Evolutionary conservation across 2,329 filamentous ascomycete species (phyloP), one percentile per base, ranked within the genome.

Genomic region (Xylariaceae sp.): DNA sequence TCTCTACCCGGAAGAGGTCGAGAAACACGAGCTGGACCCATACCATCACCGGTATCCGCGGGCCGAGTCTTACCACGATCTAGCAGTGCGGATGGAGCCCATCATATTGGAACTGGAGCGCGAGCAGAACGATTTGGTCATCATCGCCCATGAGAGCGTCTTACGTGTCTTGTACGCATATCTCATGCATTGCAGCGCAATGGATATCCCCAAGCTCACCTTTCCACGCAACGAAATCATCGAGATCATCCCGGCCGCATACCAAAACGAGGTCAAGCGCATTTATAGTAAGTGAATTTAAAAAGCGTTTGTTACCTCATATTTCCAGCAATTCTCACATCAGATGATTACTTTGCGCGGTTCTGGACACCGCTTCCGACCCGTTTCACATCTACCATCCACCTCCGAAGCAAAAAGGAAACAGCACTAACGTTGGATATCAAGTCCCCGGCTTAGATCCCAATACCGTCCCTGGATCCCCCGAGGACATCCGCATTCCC

Each of bases 151-250:
- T 70, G 94, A 99, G 71, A 95, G 90, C 48, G 94, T 99, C n/a
- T 80, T 99, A 44, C 88, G 94, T 41, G 94, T 99, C 21, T 80
- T 99, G 3, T 99, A 99, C 68, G 92, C 92, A 21, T 99, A 99
- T 71, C 79, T 99, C 37, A 99, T 99, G 94, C 94, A 95, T 63
- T 97, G 94, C 74, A 94, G 92, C 68, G 92, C 95, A 8, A 88
- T 87, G 71, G 91, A 95, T 67, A 99, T 99, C 58, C 94, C 94
- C 3, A 87, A 86, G 63, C 82, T 99, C 57, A 88, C 90, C 61
- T 99, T 99, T 66, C 94, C 94, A 3, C 88, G 94, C 41, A 87
- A 99, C 68, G 91, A 99, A 70, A 97, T 99, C 67, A 96, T 99
- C 62, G 94, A 99, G 77, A 96, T 99, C 68, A 95, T 97, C 55